Conservation (phyloP, 2,329 filamentous ascomycete genomes). For the Neoscytalidium dimidiatum region DNA sequence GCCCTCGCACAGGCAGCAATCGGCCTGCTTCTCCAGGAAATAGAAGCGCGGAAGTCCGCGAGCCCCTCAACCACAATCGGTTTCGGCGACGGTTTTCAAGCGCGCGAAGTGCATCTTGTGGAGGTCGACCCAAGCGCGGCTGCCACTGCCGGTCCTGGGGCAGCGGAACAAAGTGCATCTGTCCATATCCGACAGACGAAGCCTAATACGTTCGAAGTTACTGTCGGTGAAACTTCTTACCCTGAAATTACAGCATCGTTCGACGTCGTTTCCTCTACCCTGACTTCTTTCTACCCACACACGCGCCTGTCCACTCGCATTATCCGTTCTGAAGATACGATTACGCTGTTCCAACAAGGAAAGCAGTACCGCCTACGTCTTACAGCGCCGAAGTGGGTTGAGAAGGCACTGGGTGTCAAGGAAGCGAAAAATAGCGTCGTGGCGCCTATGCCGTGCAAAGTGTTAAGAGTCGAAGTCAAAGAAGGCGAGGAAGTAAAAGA, state of each 20-base stretch:
- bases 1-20: constrained; percentile 86
- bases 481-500: constrained; percentile 83
- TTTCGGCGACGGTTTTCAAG: constrained; percentile 65
- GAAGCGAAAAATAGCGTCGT: constrained; percentile 80
- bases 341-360: constrained; percentile 77
- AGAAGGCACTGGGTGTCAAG: constrained; percentile 81
- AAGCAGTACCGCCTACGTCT: constrained; percentile 59
- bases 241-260: constrained; percentile 51
- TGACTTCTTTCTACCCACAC: constrained; percentile 79
- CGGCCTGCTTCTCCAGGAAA: constrained; percentile 61
- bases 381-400: constrained; percentile 73
- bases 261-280: constrained; percentile 46
- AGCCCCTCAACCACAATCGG: constrained; percentile 37
- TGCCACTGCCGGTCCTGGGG: constrained; percentile 34
- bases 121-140: constrained; percentile 31
- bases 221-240: constrained; percentile 41
- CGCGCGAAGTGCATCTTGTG: constrained; percentile 61
- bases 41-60: constrained; percentile 25
- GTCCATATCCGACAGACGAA: constrained; percentile 56
- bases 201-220: constrained; percentile 54
- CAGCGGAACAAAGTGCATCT: constrained; percentile 44
- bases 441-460: constrained; percentile 97
- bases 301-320: constrained; percentile 80
- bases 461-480: constrained; percentile 82
- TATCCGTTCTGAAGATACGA: constrained; percentile 59